These are phyloP conservation scores for Gomphus sp. DNA, from an alignment of 1,284 basidiomycete genomes.

Conservation along the genomic window DNA sequence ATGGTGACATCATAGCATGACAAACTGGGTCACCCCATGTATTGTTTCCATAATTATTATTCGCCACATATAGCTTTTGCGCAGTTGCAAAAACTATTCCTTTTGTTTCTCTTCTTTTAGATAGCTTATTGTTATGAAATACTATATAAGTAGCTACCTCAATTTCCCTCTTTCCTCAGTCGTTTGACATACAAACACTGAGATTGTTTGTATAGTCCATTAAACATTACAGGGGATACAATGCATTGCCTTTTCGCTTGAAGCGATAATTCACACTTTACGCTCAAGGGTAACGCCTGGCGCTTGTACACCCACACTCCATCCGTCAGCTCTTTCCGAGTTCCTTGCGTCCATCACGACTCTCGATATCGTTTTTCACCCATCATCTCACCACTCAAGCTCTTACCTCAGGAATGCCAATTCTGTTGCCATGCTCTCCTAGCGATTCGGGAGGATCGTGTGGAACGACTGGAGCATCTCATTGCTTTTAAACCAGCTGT, in stretches of 20 bases:
- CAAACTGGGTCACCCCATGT: too few species aligned
- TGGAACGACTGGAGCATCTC: constrained; percentile 51
- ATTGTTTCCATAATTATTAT: too few species aligned
- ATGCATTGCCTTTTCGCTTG: constrained; percentile 54
- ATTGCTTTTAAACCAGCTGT: constrained; percentile 23
- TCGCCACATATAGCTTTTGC: too few species aligned
- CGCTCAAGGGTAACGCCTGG: constrained; percentile 36
- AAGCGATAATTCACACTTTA: constrained; percentile 35
- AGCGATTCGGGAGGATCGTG: constrained; percentile 52
- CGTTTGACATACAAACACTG: too few species aligned
- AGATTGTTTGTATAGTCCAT: too few species aligned
- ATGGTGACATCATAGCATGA: too few species aligned
- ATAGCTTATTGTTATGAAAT: too few species aligned
- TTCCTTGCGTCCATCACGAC: constrained; percentile 29
- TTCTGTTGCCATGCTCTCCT: constrained; percentile 50
- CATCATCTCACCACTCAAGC: constrained; percentile 43
- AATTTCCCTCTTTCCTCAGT: too few species aligned
- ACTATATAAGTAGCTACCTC: too few species aligned
- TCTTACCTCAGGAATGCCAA: constrained; percentile 55
- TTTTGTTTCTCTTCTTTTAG: too few species aligned
- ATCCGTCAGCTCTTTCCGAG: constrained; percentile 39
- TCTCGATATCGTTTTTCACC: constrained; percentile 55
- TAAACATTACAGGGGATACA: too few species aligned
- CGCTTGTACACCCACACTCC: constrained; percentile 39
- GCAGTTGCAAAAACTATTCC: too few species aligned